Conservation (phyloP, 352 stramenopile genomes). For the Globisporangium megalacanthum region DNA sequence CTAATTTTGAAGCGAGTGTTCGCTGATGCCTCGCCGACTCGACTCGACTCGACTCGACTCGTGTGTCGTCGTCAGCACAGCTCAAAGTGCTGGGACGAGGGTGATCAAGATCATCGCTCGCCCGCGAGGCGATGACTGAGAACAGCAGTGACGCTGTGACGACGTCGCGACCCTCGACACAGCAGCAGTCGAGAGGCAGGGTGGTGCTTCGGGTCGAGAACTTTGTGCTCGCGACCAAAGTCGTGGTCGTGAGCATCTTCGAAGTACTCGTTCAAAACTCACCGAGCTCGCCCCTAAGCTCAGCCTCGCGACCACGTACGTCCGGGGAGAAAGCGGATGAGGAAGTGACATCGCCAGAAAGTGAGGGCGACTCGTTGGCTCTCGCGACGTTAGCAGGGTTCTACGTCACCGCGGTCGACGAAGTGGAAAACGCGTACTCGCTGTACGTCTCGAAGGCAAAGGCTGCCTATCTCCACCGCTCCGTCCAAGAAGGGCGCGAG, state of each 20-base stretch:
- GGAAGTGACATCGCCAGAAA: too few species aligned
- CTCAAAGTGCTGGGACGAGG: too few species aligned
- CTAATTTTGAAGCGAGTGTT: too few species aligned
- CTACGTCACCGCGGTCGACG: constrained; percentile 48
- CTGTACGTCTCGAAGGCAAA: constrained; percentile 43
- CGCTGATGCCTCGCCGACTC: not conserved
- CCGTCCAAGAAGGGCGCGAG: constrained; percentile 14
- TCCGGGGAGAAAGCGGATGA: not conserved
- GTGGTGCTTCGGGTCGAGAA: constrained; percentile 33
- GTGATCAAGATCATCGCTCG: constrained; percentile 6
- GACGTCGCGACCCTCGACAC: constrained; percentile 3
- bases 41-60: not conserved
- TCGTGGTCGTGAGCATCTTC: constrained; percentile 30
- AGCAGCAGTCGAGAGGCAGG: constrained; percentile 8
- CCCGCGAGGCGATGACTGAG: not conserved
- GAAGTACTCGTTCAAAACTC: constrained; percentile 18
- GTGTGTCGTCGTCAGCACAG: not conserved
- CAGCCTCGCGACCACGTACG: not conserved
- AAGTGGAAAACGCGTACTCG: constrained; percentile 62
- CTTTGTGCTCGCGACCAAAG: constrained; percentile 26
- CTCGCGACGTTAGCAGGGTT: constrained; percentile 21
- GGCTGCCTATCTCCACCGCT: constrained; percentile 35
- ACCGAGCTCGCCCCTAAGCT: constrained; percentile 5
- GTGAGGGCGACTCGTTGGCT: not conserved
- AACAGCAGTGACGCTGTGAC: not conserved